These are phyloP conservation scores for Rubia peregrina DNA, from an alignment of 305 asterid species.

Conservation along the genomic window DNA sequence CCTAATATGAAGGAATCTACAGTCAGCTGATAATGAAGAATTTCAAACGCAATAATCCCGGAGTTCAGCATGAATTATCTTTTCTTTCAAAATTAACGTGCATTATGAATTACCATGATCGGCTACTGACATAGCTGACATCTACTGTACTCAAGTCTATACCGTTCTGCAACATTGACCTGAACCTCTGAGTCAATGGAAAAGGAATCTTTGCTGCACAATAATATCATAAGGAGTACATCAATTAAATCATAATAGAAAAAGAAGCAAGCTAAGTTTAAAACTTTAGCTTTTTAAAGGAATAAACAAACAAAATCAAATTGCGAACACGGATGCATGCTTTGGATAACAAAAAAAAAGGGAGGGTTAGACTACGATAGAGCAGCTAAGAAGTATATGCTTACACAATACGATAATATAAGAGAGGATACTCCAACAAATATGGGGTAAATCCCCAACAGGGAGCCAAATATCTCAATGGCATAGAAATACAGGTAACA, in stretches of 20 bases:
- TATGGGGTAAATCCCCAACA: neutral
- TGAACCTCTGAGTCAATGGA: constrained; percentile 49
- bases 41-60: neutral
- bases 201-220: constrained; percentile 44
- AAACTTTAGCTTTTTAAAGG: neutral
- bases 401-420: neutral
- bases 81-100: constrained; percentile 5
- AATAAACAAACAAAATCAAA: neutral
- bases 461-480: neutral
- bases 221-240: constrained; percentile 2
- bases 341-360: no score
- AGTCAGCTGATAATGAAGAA: neutral
- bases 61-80: neutral
- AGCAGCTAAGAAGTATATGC: neutral
- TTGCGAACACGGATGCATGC: neutral
- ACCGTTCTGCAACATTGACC: constrained; percentile 49
- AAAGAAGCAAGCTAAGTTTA: neutral
- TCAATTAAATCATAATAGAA: constrained; percentile 16
- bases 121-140: constrained; percentile 50
- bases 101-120: constrained; percentile 35
- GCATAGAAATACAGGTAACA: neutral
- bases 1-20: constrained; percentile 30
- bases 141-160: constrained; percentile 49
- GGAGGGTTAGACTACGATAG: neutral
- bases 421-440: neutral